phyloP scores from a whole-genome alignment of 495 filamentous ascomycete genomes.

The Talaromyces thailandensis region DNA sequence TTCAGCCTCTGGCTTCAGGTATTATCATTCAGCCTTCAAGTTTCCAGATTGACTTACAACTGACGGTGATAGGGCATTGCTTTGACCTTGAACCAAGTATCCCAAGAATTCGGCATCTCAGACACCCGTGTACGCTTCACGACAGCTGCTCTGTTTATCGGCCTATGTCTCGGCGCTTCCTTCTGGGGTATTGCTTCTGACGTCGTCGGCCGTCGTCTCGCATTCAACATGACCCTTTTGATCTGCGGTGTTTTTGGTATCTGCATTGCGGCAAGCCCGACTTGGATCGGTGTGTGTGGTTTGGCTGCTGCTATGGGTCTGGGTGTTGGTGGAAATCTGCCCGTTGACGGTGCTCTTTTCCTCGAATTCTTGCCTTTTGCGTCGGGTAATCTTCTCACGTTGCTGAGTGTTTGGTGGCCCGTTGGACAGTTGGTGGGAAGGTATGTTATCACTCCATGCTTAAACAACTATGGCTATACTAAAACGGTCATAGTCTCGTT shows the following conservation, averaged over 20 bases:
- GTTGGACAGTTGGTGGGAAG: slow-evolving; percentile 45
- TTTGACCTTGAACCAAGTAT: slow-evolving; percentile 41
- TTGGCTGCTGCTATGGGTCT: slow-evolving; percentile 43
- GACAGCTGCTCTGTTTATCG: slow-evolving; percentile 45
- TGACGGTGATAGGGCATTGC: slow-evolving; percentile 37
- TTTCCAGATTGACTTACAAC: slow-evolving; percentile 3
- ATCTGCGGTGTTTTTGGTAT: slow-evolving; percentile 47
- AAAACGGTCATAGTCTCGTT: slow-evolving; percentile 36
- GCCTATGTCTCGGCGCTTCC: slow-evolving; percentile 48
- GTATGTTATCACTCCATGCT: slow-evolving; percentile 10
- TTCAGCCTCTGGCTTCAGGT: slow-evolving; percentile 38
- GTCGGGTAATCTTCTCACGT: slow-evolving; percentile 43
- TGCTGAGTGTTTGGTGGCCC: slow-evolving; percentile 54
- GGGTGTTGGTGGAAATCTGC: slow-evolving; percentile 52
- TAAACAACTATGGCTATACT: not conserved
- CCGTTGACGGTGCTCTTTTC: slow-evolving; percentile 50
- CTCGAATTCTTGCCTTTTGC: slow-evolving; percentile 49
- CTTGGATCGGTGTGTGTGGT: slow-evolving; percentile 41
- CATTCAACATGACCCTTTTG: slow-evolving; percentile 51
- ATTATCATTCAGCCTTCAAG: not conserved
- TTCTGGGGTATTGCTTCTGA: slow-evolving; percentile 54
- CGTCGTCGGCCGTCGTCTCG: slow-evolving; percentile 47
- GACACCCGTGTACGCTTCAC: slow-evolving; percentile 42
- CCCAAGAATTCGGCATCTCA: slow-evolving; percentile 44
- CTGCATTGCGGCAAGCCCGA: slow-evolving; percentile 41